These are phyloP conservation scores for Nannizziopsis arthrosporioides DNA, from an alignment of 2,329 filamentous ascomycete genomes.

Conservation along the genomic window DNA sequence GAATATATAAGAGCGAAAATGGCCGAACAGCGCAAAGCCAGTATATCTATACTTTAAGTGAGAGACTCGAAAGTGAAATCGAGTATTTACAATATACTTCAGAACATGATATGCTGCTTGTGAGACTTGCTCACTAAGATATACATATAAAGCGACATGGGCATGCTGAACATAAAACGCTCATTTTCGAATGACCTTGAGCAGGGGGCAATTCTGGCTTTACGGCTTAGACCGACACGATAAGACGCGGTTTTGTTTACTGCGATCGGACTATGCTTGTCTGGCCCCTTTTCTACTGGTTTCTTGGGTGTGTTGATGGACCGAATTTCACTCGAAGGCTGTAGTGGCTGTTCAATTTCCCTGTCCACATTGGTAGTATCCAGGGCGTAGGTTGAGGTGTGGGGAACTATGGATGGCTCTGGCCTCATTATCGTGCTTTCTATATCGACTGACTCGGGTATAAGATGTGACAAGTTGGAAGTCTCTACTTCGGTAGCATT, in stretches of 20 bases:
- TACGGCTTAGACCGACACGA: slow-evolving; percentile 40
- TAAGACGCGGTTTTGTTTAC: slow-evolving; percentile 31
- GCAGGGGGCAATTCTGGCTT: slow-evolving; percentile 39
- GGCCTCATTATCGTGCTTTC: not conserved
- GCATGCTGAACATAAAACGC: too few relatives aligned
- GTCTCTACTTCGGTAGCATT: not conserved
- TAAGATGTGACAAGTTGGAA: not conserved
- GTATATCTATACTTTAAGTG: too few relatives aligned
- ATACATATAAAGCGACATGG: too few relatives aligned
- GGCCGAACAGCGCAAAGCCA: too few relatives aligned
- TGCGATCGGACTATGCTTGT: slow-evolving; percentile 33
- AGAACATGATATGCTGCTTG: too few relatives aligned
- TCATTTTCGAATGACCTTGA: slow-evolving; percentile 31
- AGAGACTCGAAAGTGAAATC: too few relatives aligned
- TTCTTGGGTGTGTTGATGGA: slow-evolving; percentile 9
- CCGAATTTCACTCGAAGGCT: not conserved
- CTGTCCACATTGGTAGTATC: not conserved
- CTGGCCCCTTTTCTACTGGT: slow-evolving; percentile 21
- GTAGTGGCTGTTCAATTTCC: not conserved
- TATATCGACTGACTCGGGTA: not conserved
- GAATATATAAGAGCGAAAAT: too few relatives aligned
- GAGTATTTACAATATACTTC: too few relatives aligned
- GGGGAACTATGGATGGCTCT: not conserved
- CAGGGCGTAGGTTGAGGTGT: not conserved
- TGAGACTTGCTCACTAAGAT: too few relatives aligned